Evolutionary conservation across 192 early-diverging fungal genomes (phyloP).

Genomic region (Backusella westeae): DNA sequence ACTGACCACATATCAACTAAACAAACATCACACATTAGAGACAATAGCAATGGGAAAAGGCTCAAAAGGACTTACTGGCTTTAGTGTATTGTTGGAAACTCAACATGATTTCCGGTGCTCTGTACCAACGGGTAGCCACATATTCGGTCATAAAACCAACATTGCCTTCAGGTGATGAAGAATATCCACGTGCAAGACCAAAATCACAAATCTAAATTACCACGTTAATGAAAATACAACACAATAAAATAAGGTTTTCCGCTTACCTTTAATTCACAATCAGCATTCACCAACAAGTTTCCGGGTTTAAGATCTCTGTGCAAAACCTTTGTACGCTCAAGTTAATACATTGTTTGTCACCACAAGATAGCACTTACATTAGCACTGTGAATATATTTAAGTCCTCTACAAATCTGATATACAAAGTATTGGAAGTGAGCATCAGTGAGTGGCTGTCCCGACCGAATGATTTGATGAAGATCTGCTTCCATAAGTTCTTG

Average conservation of each 20-base stretch:
- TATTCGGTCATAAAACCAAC: slow-evolving; percentile 93
- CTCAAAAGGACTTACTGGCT: slow-evolving; percentile 54
- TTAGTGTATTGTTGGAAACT: slow-evolving; percentile 89
- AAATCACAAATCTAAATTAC: slow-evolving; percentile 94
- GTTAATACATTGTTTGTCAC: not conserved
- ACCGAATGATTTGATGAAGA: slow-evolving; percentile 71
- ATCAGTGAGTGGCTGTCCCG: slow-evolving; percentile 31
- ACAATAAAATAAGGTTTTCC: slow-evolving; percentile 72
- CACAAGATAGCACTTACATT: slow-evolving; percentile 28
- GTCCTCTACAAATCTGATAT: slow-evolving; percentile 65
- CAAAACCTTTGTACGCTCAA: slow-evolving; percentile 48
- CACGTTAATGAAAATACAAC: slow-evolving; percentile 58
- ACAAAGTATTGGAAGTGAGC: slow-evolving; percentile 60
- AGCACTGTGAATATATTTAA: slow-evolving; percentile 74
- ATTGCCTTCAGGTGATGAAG: slow-evolving; percentile 62
- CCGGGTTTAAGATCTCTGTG: slow-evolving; percentile 91
- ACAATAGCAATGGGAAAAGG: not conserved
- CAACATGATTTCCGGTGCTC: slow-evolving; percentile 92
- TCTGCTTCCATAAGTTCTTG: slow-evolving; percentile 72
- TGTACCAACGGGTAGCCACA: slow-evolving; percentile 93
- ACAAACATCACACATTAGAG: not conserved
- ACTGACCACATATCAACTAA: slow-evolving; percentile 88
- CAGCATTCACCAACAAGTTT: slow-evolving; percentile 30
- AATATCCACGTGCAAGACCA: slow-evolving; percentile 84
- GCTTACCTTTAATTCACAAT: slow-evolving; percentile 28